These are phyloP conservation scores for Dothideomycetidae sp. DNA, from an alignment of 2,329 filamentous ascomycete species.

Conservation along the genomic window DNA sequence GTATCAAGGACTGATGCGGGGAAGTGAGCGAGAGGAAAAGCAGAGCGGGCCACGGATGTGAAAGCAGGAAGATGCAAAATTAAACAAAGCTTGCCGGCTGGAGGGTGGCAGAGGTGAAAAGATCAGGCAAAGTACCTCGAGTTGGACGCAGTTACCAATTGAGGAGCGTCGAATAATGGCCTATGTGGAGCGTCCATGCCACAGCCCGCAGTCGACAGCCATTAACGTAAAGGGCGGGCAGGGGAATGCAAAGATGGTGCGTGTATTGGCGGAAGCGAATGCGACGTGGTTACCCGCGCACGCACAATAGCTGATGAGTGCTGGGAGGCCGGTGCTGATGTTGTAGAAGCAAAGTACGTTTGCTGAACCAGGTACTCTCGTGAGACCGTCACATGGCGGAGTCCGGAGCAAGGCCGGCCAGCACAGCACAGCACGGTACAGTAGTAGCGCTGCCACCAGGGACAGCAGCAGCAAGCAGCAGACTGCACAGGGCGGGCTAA, in stretches of 20 bases:
- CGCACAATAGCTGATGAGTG: neutral
- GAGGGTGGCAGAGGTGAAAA: neutral
- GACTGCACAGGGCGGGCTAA: no score
- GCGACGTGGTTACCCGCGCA: neutral
- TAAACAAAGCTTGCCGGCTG: neutral
- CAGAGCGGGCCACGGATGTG: neutral
- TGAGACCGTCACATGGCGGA: neutral
- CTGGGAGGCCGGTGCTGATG: no score
- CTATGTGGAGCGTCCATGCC: slow-evolving; percentile 10
- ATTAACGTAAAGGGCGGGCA: slow-evolving; percentile 5
- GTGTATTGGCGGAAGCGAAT: neutral
- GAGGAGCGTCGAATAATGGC: slow-evolving; percentile 10
- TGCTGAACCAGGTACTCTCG: neutral
- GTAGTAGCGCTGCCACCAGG: no score
- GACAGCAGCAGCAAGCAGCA: no score
- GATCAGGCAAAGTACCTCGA: slow-evolving; percentile 7
- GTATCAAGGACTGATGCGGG: neutral
- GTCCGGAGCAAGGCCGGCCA: no score
- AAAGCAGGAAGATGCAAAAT: neutral
- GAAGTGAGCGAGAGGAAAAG: neutral
- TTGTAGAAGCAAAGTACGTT: no score
- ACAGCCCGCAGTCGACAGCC: slow-evolving; percentile 8
- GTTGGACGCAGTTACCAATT: slow-evolving; percentile 6
- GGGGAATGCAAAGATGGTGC: neutral
- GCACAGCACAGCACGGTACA: no score